Evolutionary conservation across 371 early-diverging fungal species (phyloP).

Genomic region (Sanchytrium tribonematis): DNA sequence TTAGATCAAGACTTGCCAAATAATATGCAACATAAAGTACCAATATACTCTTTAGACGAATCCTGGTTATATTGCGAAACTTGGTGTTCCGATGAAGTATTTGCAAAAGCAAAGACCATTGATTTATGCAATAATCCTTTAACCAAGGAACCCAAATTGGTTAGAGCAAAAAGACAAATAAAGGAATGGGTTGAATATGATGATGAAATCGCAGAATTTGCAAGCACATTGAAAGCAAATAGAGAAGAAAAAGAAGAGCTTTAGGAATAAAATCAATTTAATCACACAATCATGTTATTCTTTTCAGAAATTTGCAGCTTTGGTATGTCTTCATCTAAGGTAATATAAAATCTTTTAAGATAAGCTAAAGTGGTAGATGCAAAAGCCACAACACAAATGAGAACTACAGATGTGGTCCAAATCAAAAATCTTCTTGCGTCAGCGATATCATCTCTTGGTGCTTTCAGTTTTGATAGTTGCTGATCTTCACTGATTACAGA

Average conservation of each 20-base stretch:
- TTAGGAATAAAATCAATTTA: no score
- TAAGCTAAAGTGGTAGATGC: no score
- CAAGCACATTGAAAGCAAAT: not conserved
- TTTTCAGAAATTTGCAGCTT: no score
- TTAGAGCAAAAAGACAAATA: slow-evolving; percentile 58
- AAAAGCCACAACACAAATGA: no score
- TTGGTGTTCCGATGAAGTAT: slow-evolving; percentile 65
- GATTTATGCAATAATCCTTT: slow-evolving; percentile 91
- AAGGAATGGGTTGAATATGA: slow-evolving; percentile 60
- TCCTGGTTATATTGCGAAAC: slow-evolving; percentile 88
- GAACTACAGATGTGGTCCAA: no score
- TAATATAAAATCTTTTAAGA: no score
- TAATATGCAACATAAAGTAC: slow-evolving; percentile 65
- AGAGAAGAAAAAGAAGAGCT: not conserved
- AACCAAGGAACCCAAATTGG: slow-evolving; percentile 82
- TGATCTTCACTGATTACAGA: no score
- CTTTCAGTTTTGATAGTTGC: no score
- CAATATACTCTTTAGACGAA: slow-evolving; percentile 65
- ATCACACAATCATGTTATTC: no score
- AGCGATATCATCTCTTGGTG: no score
- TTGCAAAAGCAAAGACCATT: slow-evolving; percentile 66
- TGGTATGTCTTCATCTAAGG: no score
- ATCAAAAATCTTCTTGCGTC: no score
- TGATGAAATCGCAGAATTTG: slow-evolving; percentile 5
- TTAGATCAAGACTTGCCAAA: slow-evolving; percentile 90